Percentiles rank a stretch among this genome's conserved stretches.
These are phyloP conservation scores for Aspergillus vadensis DNA, from an alignment of 2,329 filamentous ascomycete genomes.

Conservation along the genomic window DNA sequence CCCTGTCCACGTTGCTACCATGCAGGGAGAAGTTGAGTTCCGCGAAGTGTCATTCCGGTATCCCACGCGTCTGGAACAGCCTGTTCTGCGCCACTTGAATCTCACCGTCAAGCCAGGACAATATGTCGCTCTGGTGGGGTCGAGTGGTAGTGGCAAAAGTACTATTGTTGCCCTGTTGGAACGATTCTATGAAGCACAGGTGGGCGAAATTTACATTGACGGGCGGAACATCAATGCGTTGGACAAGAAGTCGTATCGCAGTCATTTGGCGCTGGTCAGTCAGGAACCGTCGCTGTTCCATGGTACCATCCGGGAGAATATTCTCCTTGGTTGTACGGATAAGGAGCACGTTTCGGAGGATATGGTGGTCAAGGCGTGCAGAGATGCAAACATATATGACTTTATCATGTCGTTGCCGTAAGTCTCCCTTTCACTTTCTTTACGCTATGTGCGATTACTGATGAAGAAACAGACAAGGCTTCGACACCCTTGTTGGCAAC, in stretches of 20 bases:
- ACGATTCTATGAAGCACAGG: slow-evolving; percentile 67
- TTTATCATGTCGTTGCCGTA: slow-evolving; percentile 31
- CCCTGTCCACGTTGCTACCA: slow-evolving; percentile 52
- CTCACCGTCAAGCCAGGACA: slow-evolving; percentile 47
- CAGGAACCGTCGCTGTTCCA: slow-evolving; percentile 72
- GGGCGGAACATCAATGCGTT: slow-evolving; percentile 59
- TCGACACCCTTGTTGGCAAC: slow-evolving; percentile 27
- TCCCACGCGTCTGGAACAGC: slow-evolving; percentile 20
- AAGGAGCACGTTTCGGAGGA: slow-evolving; percentile 16
- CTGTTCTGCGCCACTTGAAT: slow-evolving; percentile 22
- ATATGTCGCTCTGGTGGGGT: slow-evolving; percentile 56
- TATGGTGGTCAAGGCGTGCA: slow-evolving; percentile 23
- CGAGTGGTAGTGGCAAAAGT: slow-evolving; percentile 60
- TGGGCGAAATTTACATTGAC: slow-evolving; percentile 66
- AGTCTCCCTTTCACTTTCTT: not conserved
- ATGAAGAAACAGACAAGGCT: slow-evolving; percentile 21
- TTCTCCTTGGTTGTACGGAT: slow-evolving; percentile 56
- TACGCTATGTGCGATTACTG: not conserved
- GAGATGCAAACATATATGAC: slow-evolving; percentile 31
- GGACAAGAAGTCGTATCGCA: slow-evolving; percentile 62
- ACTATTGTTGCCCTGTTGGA: slow-evolving; percentile 63
- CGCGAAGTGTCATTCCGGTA: slow-evolving; percentile 47
- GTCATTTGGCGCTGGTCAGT: slow-evolving; percentile 66
- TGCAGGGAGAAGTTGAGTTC: slow-evolving; percentile 41
- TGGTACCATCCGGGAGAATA: slow-evolving; percentile 67